Conservation (phyloP, 148 eudicot genomes). For the Camellia sinensis region DNA sequence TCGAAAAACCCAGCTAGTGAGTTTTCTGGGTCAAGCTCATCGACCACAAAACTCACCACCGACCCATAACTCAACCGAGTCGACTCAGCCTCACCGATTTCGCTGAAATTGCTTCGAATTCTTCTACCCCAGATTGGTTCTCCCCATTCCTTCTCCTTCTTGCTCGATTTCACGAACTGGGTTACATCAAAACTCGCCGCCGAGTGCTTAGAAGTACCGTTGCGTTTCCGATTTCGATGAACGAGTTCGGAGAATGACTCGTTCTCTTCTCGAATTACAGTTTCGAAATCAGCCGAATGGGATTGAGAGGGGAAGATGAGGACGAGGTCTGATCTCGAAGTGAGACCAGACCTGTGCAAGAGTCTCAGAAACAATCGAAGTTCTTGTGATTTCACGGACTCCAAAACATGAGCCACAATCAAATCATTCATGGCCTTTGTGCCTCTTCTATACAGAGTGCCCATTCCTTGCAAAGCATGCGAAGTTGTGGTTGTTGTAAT, state of each 20-base stretch:
- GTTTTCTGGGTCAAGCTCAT: conserved; percentile 84
- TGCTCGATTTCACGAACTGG: conserved; percentile 37
- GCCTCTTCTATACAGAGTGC: conserved; percentile 55
- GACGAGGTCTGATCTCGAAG: conserved; percentile 48
- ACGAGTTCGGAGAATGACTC: conserved; percentile 40
- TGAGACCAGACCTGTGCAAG: conserved; percentile 33
- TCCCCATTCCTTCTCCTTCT: conserved; percentile 38
- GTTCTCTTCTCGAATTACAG: conserved; percentile 38
- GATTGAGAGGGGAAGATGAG: conserved; percentile 38
- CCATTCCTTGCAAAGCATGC: conserved; percentile 71
- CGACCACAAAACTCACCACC: conserved; percentile 59
- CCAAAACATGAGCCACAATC: conserved; percentile 52
- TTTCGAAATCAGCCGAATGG: conserved; percentile 18
- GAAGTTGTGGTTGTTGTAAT: background rate
- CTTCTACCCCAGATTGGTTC: conserved; percentile 71
- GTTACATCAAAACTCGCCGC: conserved; percentile 23
- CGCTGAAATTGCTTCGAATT: conserved; percentile 21
- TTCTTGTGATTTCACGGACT: conserved; percentile 27
- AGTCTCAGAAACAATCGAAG: conserved; percentile 44
- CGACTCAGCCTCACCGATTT: conserved; percentile 31
- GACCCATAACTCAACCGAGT: conserved; percentile 70
- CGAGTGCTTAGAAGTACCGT: background rate
- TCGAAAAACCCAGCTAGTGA: conserved; percentile 70
- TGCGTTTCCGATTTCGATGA: conserved; percentile 3
- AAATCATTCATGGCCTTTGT: conserved; percentile 55